Percentiles rank a stretch among this genome's conserved stretches.
Evolutionary conservation across 768 basidiomycete species (phyloP).

Genomic region (Cystofilobasidium ferigula): DNA sequence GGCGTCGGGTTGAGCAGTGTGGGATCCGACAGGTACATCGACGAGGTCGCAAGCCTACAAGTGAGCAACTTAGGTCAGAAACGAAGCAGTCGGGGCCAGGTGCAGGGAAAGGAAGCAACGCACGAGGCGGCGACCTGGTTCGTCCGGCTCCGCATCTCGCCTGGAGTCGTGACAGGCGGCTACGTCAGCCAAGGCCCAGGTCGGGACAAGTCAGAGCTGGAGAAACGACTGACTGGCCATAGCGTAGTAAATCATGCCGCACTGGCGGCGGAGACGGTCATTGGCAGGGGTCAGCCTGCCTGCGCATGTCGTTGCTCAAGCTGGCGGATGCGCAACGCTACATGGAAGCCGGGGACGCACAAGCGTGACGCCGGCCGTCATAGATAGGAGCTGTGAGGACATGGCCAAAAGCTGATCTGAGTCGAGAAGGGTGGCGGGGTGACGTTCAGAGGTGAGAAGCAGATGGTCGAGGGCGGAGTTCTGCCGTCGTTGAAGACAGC

Average conservation of each 20-base stretch:
- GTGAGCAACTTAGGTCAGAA: too few species aligned
- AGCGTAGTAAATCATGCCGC: conserved; percentile 12
- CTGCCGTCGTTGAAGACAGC: too few species aligned
- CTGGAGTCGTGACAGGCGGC: background rate
- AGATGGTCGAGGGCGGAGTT: too few species aligned
- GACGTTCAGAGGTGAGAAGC: too few species aligned
- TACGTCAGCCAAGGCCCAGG: background rate
- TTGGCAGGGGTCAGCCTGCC: too few species aligned
- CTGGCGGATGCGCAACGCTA: too few species aligned
- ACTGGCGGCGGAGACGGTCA: too few species aligned
- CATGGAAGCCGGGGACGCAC: too few species aligned
- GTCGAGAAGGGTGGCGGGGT: too few species aligned
- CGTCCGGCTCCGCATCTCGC: conserved; percentile 1
- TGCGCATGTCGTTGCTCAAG: too few species aligned
- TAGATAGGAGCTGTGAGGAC: background rate
- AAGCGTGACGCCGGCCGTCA: background rate
- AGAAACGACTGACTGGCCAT: background rate
- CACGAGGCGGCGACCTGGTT: conserved; percentile 4
- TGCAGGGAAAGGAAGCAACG: background rate
- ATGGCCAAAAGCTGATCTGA: background rate
- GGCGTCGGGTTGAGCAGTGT: background rate
- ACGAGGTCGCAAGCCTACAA: conserved; percentile 5
- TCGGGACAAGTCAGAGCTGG: background rate
- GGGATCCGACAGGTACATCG: background rate
- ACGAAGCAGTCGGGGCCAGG: too few species aligned